Evolutionary conservation across 1,284 basidiomycete genomes (phyloP), one percentile per base, ranked within the genome.

Genomic region (Pholiota adiposa): DNA sequence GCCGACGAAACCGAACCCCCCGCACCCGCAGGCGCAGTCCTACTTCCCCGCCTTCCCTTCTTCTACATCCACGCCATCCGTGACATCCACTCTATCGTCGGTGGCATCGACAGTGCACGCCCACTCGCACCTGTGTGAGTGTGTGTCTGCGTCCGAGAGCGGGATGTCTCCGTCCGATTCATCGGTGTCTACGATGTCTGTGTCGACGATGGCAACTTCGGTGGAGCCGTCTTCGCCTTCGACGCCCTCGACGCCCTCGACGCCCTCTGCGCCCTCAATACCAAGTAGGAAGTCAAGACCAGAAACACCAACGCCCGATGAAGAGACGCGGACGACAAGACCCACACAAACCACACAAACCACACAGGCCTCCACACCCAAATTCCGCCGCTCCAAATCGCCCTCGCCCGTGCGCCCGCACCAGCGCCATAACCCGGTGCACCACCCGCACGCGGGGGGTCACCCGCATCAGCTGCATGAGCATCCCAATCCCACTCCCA

Each of bases 21-120:
- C 34, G 21, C 64, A 40, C 59, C 63, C 12, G 61, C 66, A 1
- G 52, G 65, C 29, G 31, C 63, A 46, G 4, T 46, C 44, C 12
- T 46, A 46, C 25, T 46, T 46, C 44, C 44, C 44, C 29, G 5
- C 29, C 29, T 5, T 31, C 29, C 29, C 29, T 31, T 16, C 7
- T 11, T 16, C 5, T 9, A n/a, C 14, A 7, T 16, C 36, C 4
- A 11, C 14, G 6, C 16, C 36, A 38, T 12, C 7, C 3, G 36
- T n/a, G n/a, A n/a, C n/a, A 4, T 38, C 7, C 12, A 14, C 36
- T 38, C 12, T 4, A n/a, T 16, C 36, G 36, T 9, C 36, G 36
- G 16, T 33, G 31, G n/a, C n/a, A n/a, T 33, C 36, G 36, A 38
- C 14, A 12, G 44, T 46, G 23, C 44, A 46, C 44, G 21, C 2